Base-by-base conservation (phyloP, 768 basidiomycete species). In the Lentinula lateritia region DNA sequence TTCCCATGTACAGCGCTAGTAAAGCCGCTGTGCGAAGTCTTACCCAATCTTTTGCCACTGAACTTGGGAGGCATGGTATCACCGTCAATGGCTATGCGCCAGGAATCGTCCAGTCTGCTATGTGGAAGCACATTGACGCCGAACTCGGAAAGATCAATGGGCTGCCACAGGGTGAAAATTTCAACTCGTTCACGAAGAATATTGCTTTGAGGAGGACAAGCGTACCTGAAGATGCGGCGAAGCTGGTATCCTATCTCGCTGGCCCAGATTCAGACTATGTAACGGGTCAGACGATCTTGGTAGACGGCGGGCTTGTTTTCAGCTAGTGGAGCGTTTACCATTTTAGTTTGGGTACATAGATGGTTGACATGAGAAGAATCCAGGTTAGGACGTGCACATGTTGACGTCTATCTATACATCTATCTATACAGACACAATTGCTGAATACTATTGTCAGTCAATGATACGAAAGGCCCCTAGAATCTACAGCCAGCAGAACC, bases 1-100 rank as follows among this genome's bases (percentile, higher is more conserved):
- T 63, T 52, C 52, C 63, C 5, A 53, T 45, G 15, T 66, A 66
- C 43, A 52, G 61, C 23, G 66, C 66, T 7, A 58, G 48, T 9
- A 66, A 66, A 41, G 54, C 60, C 16, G 66, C 58, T 15, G 50
- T 64, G 23, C 55, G 63, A 18, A 53, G 48, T 20, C 18, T 54
- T 8, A 63, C 65, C 4, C 64, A 65, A 9, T 54, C 64, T 23
- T 54, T 63, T 66, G 73, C 72, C 10, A n/a, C 52, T 15, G 69
- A 73, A 48, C 58, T 72, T 10, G 69, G 59, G 9, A 60, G 63
- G 36, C 59, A 73, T 48, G 65, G 66, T 7, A 74, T 75, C 23
- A 74, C 72, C 1, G 74, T 73, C 3, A 75, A 74, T 52, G 73
- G 68, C 0, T 75, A 74, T 60, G 74, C 74, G 15, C 73, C 73